These are phyloP conservation scores for Rhodomyrtus tomentosa DNA, from an alignment of 345 rosid species.

Conservation along the genomic window DNA sequence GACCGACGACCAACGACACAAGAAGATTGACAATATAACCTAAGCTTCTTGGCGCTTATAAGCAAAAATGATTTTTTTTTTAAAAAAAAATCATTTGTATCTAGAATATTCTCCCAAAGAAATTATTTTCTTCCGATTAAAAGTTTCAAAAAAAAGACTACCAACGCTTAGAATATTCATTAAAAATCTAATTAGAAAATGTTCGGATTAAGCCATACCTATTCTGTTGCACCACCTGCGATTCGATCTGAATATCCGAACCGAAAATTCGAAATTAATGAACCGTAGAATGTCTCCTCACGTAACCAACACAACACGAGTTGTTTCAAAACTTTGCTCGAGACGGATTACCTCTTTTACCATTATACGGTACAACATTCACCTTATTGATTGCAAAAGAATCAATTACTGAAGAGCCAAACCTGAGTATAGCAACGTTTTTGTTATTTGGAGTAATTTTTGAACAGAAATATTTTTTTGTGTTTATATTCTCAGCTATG, in stretches of 20 bases:
- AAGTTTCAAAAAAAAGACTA: neutral
- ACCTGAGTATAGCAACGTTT: no score
- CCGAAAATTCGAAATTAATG: neutral
- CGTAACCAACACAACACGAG: neutral
- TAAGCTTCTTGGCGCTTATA: neutral
- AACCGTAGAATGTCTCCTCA: neutral
- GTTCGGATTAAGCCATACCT: neutral
- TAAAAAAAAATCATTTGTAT: no score
- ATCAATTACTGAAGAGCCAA: neutral
- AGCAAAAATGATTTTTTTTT: neutral
- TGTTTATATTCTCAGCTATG: no score
- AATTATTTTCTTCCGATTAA: neutral
- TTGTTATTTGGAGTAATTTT: no score
- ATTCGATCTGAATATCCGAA: no score
- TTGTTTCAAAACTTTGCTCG: neutral
- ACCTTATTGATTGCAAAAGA: neutral
- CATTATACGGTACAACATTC: neutral
- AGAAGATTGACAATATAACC: neutral
- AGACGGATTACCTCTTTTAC: neutral
- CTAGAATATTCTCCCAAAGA: neutral
- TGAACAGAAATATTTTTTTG: no score
- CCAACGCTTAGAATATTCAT: no score
- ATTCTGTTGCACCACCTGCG: fast-evolving
- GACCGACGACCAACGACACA: neutral
- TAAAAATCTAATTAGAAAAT: no score